phyloP scores from a whole-genome alignment of 352 stramenopile species.

The Phytopythium delawarense region DNA sequence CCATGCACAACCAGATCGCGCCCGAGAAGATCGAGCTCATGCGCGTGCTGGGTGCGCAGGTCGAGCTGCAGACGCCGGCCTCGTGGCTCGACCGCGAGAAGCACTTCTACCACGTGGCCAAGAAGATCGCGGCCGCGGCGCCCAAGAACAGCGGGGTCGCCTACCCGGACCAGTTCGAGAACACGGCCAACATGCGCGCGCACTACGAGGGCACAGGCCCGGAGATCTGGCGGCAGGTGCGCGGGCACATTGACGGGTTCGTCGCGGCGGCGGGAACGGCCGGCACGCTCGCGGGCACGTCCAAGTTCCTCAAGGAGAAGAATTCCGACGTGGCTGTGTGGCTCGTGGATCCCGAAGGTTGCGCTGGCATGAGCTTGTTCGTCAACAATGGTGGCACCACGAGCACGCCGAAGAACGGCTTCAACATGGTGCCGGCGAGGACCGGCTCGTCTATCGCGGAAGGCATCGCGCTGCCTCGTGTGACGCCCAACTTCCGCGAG shows the following conservation, averaged over 20 bases:
- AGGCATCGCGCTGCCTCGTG: constrained; percentile 90
- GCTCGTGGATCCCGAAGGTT: constrained; percentile 76
- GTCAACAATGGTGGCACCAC: constrained; percentile 62
- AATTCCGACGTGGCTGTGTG: constrained; percentile 56
- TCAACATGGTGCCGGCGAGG: constrained; percentile 81
- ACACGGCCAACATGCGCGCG: constrained; percentile 62
- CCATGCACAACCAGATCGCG: constrained; percentile 66
- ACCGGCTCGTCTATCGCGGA: constrained; percentile 91
- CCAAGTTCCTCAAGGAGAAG: constrained; percentile 91
- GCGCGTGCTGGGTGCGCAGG: constrained; percentile 66
- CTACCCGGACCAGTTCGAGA: constrained; percentile 74
- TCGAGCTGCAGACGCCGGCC: constrained; percentile 55
- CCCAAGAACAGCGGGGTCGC: constrained; percentile 31
- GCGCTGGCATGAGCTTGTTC: constrained; percentile 84
- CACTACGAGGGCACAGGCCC: constrained; percentile 80
- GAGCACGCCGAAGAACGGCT: constrained; percentile 82
- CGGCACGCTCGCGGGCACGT: constrained; percentile 90
- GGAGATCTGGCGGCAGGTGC: constrained; percentile 88
- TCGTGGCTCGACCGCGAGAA: constrained; percentile 62
- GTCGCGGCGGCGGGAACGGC: constrained; percentile 89
- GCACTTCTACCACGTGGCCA: constrained; percentile 77
- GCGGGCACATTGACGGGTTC: constrained; percentile 90
- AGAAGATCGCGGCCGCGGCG: constrained; percentile 32
- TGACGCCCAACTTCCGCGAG: constrained; percentile 91
- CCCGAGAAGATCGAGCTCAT: constrained; percentile 80